Base-by-base conservation (phyloP, 441 rosid species). In the Adansonia grandidieri region DNA sequence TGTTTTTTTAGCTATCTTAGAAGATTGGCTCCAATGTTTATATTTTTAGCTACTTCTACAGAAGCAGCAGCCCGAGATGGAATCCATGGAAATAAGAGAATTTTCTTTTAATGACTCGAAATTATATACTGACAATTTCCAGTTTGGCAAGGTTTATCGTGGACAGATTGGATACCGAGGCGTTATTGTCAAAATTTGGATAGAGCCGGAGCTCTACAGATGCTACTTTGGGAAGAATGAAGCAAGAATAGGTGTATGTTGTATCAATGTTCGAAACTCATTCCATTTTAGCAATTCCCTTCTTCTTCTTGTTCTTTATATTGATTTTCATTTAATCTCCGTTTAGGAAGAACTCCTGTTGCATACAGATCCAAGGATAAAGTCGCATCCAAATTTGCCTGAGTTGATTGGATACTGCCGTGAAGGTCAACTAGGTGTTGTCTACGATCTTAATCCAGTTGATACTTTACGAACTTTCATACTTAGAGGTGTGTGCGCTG, bases 381-480 rank as follows among this genome's bases (percentile, higher is more conserved):
- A 60, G 64, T 60, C 64, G 6, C 32, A 17, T 60, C 64, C 64
- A 9, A 17, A 17, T 19, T 60, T 60, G 64, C 13, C 28, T 17
- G 19, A 60, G 32, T 60, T 60, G 64, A 60, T 60, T 60, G 64
- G 13, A 17, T 60, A 60, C 5, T 60, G 28, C 32, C 32, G 28
- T 60, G 64, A 60, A 9, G 10, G 13, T 17, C 28, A 60, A 22
- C 32, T 17, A 19, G 64, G 28, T 60, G 64, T 60, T 60, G 28
- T 60, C 8, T 20, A 60, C 17, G 28, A 60, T 60, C 28, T 60
- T 5, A 60, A 60, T 2, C 64, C 64, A 60, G 3, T 17, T 17
- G 64, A 60, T 20, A 60, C 64, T 20, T 60, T 60, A 60, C 28
- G 64, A 17, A 60, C 24, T 11, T 60, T 60, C 32, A 60, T 60